A percentile compares a stretch with the other conserved stretches of the same genome.
Evolutionary conservation across 2,329 filamentous ascomycete species (phyloP).

Genomic region (Trichoderma brevicompactum): DNA sequence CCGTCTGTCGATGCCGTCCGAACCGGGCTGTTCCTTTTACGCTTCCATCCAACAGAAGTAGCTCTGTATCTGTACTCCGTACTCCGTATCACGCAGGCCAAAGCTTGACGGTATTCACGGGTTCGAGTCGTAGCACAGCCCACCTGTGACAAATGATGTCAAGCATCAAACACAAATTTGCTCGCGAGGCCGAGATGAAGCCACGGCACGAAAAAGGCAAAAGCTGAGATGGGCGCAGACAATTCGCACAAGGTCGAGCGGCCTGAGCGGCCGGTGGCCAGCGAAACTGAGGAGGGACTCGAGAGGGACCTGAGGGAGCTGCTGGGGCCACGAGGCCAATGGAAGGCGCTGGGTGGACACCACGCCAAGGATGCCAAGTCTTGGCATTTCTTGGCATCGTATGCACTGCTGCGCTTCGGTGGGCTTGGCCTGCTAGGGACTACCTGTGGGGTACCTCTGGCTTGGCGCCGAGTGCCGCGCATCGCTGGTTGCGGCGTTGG

Average conservation of each 20-base stretch:
- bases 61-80: no score
- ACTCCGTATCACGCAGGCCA: not conserved
- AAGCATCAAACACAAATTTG: no score
- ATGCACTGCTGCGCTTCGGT: slow-evolving; percentile 36
- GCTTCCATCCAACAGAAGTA: not conserved
- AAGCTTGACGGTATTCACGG: no score
- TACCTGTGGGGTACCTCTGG: not conserved
- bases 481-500: not conserved
- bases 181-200: no score
- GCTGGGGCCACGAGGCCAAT: slow-evolving; percentile 38
- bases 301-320: slow-evolving; percentile 32
- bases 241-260: no score
- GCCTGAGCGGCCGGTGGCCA: no score
- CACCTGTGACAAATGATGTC: no score
- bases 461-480: no score
- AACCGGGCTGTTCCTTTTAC: not conserved
- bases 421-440: not conserved
- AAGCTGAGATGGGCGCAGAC: no score
- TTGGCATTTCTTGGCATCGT: slow-evolving; percentile 45
- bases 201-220: no score
- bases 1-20: not conserved
- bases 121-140: no score
- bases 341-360: slow-evolving; percentile 38
- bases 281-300: no score
- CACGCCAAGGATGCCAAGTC: slow-evolving; percentile 47